Conservation (phyloP, 2,329 filamentous ascomycete species). For the Pseudocercospora fuligena region DNA sequence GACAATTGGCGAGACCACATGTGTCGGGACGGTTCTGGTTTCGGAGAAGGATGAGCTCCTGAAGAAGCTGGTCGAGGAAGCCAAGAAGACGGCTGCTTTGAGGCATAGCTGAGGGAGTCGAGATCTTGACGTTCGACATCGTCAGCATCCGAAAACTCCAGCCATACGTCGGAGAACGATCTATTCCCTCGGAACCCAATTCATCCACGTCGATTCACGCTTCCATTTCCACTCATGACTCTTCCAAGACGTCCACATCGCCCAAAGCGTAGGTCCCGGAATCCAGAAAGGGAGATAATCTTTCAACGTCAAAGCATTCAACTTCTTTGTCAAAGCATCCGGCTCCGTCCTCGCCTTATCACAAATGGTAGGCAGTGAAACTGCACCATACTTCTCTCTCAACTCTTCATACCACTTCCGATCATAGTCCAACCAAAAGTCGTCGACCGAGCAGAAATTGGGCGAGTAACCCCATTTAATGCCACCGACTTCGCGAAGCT, state of each 20-base stretch:
- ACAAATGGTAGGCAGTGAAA: conserved; percentile 67
- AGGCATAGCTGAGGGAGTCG: no score
- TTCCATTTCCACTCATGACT: conserved; percentile 15
- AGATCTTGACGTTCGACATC: no score
- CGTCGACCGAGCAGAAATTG: conserved; percentile 74
- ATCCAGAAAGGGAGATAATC: conserved; percentile 8
- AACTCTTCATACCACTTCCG: conserved; percentile 65
- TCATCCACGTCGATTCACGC: conserved; percentile 18
- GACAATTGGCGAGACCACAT: no score
- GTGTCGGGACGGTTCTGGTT: no score
- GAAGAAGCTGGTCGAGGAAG: no score
- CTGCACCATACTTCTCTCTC: conserved; percentile 65
- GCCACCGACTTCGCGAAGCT: conserved; percentile 70
- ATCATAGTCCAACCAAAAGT: conserved; percentile 70
- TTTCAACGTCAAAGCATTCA: conserved; percentile 1
- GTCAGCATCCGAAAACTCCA: no score
- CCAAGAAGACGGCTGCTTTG: no score
- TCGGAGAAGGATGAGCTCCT: no score
- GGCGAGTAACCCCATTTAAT: conserved; percentile 91
- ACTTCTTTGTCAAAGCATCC: not conserved
- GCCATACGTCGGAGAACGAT: no score
- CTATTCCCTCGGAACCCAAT: conserved; percentile 15
- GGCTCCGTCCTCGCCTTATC: conserved; percentile 63
- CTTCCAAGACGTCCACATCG: conserved; percentile 11
- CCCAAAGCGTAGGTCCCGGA: not conserved